These are phyloP conservation scores for Hansenula sp. DNA, from an alignment of 1,139 yeast species.

Conservation along the genomic window DNA sequence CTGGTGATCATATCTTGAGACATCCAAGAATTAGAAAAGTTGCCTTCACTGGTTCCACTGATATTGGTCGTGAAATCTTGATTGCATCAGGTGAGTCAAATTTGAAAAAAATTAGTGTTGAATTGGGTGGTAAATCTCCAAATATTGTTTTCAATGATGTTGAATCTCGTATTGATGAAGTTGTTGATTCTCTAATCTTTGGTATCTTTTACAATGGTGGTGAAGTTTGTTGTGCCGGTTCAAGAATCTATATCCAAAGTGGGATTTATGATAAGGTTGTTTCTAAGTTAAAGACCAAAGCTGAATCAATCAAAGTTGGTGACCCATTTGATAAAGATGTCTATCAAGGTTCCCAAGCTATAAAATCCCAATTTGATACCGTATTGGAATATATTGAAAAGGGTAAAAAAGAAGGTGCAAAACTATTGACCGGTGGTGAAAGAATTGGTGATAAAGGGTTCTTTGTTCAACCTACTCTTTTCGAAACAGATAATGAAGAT, in stretches of 20 bases:
- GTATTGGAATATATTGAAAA: slow-evolving; percentile 65
- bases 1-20: slow-evolving; percentile 64
- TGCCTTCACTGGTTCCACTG: slow-evolving; percentile 81
- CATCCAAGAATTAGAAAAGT: slow-evolving; percentile 68
- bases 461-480: slow-evolving; percentile 73
- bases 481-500: slow-evolving; percentile 58
- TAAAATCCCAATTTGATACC: slow-evolving; percentile 66
- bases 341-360: slow-evolving; percentile 82
- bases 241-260: slow-evolving; percentile 74
- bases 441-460: slow-evolving; percentile 62
- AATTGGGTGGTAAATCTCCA: slow-evolving; percentile 31
- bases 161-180: slow-evolving; percentile 44
- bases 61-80: slow-evolving; percentile 71
- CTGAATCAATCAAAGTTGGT: slow-evolving; percentile 51
- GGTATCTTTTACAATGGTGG: slow-evolving; percentile 80
- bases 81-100: slow-evolving; percentile 61
- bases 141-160: slow-evolving; percentile 72
- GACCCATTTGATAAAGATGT: slow-evolving; percentile 67
- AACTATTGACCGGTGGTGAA: slow-evolving; percentile 69
- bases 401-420: slow-evolving; percentile 73
- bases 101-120: slow-evolving; percentile 73
- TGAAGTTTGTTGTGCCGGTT: slow-evolving; percentile 84
- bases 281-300: slow-evolving; percentile 47
- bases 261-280: slow-evolving; percentile 65
- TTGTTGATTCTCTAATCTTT: slow-evolving; percentile 52